These are phyloP conservation scores for Gossypium longicalyx DNA, from an alignment of 345 rosid species.

Conservation along the genomic window DNA sequence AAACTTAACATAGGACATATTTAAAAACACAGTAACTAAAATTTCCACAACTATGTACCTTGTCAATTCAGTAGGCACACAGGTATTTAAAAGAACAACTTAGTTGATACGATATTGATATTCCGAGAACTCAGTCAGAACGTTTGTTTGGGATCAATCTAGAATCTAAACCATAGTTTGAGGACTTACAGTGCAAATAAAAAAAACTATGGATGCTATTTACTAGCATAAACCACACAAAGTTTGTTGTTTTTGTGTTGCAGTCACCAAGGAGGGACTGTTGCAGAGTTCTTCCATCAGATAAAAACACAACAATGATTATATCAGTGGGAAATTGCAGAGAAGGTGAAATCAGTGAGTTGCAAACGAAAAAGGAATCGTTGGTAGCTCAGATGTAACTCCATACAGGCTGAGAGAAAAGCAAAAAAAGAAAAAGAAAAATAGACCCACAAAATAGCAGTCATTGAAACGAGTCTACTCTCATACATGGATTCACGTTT, in stretches of 20 bases:
- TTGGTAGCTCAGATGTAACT: neutral
- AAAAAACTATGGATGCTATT: neutral
- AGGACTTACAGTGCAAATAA: too few species aligned
- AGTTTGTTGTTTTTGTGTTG: slow-evolving; percentile 11
- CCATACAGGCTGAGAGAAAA: neutral
- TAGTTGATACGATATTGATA: too few species aligned
- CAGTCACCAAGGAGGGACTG: slow-evolving; percentile 86
- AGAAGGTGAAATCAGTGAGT: slow-evolving; percentile 59
- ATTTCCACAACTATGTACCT: too few species aligned
- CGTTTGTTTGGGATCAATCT: too few species aligned
- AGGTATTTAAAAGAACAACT: too few species aligned
- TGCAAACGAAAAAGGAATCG: slow-evolving; percentile 16
- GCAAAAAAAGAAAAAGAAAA: neutral
- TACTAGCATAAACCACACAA: neutral
- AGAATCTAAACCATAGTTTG: too few species aligned
- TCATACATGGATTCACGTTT: neutral
- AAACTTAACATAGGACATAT: too few species aligned
- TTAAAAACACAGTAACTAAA: too few species aligned
- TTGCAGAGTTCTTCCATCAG: slow-evolving; percentile 65
- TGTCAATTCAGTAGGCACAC: too few species aligned
- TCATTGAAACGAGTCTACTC: slow-evolving; percentile 7
- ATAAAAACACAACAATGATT: slow-evolving; percentile 46
- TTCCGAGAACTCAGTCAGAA: too few species aligned
- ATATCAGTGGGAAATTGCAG: slow-evolving; percentile 65
- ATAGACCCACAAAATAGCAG: neutral